Evolutionary conservation across 805 yeast genomes (phyloP).

Genomic region (Kuraishia cidri): DNA sequence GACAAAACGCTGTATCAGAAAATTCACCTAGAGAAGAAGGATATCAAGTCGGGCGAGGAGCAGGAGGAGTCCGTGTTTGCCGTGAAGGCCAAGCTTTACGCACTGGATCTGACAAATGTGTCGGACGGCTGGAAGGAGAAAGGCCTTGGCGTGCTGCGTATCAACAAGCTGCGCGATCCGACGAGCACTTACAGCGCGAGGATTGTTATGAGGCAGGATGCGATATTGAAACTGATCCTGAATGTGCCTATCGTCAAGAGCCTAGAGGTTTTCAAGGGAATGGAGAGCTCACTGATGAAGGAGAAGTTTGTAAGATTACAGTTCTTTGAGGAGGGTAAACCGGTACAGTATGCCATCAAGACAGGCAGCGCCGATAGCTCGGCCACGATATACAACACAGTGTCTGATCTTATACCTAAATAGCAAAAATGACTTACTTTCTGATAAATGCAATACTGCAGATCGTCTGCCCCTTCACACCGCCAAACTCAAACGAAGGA

Average conservation of each 20-base stretch:
- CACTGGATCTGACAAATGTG: conserved; percentile 55
- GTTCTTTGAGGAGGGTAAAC: conserved; percentile 51
- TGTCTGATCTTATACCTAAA: conserved; percentile 25
- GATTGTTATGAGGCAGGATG: conserved; percentile 86
- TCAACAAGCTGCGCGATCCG: conserved; percentile 36
- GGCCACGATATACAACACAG: conserved; percentile 43
- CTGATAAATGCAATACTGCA: conserved; percentile 76
- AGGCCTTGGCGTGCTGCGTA: conserved; percentile 83
- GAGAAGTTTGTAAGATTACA: conserved; percentile 80
- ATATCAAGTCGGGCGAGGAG: conserved; percentile 84
- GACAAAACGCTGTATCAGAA: conserved; percentile 33
- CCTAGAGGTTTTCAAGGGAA: conserved; percentile 64
- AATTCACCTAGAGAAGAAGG: conserved; percentile 53
- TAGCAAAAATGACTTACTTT: conserved; percentile 6
- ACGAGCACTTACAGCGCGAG: conserved; percentile 37
- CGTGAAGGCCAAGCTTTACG: conserved; percentile 72
- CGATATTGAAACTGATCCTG: conserved; percentile 72
- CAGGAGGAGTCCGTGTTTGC: conserved; percentile 61
- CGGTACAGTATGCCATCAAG: conserved; percentile 78
- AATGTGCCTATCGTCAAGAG: conserved; percentile 61
- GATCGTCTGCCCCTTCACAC: conserved; percentile 78
- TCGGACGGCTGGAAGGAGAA: conserved; percentile 91
- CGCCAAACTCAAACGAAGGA: conserved; percentile 85
- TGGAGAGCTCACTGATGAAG: conserved; percentile 76
- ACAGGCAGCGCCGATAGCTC: conserved; percentile 57